These are phyloP conservation scores for Lodderomyces jiufengensis DNA, from an alignment of 1,139 yeast species.

Conservation along the genomic window DNA sequence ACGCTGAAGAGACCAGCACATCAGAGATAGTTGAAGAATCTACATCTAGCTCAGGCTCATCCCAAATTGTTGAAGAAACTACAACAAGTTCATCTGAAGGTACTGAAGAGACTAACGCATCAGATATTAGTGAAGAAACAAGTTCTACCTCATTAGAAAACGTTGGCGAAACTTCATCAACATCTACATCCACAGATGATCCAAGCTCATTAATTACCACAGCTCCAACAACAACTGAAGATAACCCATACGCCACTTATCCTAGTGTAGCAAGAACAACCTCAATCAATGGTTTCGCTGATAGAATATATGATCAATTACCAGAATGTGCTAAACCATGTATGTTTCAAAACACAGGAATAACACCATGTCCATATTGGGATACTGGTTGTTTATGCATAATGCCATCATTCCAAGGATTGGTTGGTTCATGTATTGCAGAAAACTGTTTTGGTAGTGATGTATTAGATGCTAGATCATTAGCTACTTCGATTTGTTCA, in stretches of 20 bases:
- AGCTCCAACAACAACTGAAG: constrained; percentile 7
- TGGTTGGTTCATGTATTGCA: constrained; percentile 30
- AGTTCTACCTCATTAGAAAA: too few species aligned
- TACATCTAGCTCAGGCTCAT: background rate
- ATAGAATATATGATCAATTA: constrained; percentile 22
- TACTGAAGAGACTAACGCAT: background rate
- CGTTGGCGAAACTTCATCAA: background rate
- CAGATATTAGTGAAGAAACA: background rate
- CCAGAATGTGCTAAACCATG: constrained; percentile 25
- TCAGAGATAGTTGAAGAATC: constrained; percentile 2
- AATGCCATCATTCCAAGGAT: constrained; percentile 27
- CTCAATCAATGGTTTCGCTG: constrained; percentile 34
- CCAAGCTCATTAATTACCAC: constrained; percentile 1
- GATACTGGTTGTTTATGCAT: constrained; percentile 38
- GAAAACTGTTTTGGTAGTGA: constrained; percentile 30
- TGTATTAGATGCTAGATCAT: constrained; percentile 34
- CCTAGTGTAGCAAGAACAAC: constrained; percentile 36
- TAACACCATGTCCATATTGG: constrained; percentile 35
- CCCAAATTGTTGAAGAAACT: background rate
- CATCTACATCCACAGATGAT: background rate
- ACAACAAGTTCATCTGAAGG: background rate
- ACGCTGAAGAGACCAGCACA: constrained; percentile 7
- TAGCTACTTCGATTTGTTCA: constrained; percentile 40
- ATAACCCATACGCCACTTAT: constrained; percentile 18
- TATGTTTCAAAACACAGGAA: constrained; percentile 28